These are phyloP conservation scores for Cicer cuneatum DNA, from an alignment of 306 rosid genomes.

Conservation along the genomic window DNA sequence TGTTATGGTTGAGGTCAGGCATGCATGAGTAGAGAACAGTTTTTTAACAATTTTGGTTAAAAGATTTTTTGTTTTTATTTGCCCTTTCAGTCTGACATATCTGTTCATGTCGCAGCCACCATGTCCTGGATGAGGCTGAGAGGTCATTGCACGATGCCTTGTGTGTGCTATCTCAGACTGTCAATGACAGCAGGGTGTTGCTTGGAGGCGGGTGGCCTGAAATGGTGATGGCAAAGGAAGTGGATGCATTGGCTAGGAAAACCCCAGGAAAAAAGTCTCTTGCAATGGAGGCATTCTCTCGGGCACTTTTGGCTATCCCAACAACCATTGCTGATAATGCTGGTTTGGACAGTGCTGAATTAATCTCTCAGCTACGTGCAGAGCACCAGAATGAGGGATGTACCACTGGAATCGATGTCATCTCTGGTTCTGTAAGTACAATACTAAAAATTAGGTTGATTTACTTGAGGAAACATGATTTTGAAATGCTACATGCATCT, in stretches of 20 bases:
- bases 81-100: too few species aligned
- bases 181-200: constrained; percentile 92
- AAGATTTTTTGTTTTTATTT: constrained; percentile 26
- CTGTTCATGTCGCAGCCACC: constrained; percentile 69
- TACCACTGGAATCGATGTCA: constrained; percentile 89
- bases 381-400: constrained; percentile 90
- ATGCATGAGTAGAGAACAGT: background rate
- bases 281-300: constrained; percentile 93
- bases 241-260: constrained; percentile 86
- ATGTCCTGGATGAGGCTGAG: constrained; percentile 96
- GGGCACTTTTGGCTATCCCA: constrained; percentile 88
- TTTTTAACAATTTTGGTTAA: background rate
- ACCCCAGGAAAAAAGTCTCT: constrained; percentile 98
- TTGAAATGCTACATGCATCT: background rate
- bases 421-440: constrained; percentile 86
- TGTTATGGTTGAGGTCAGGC: constrained; percentile 7
- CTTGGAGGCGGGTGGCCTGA: constrained; percentile 99
- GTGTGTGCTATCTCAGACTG: constrained; percentile 96
- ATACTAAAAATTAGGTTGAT: constrained; percentile 1
- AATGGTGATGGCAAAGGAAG: constrained; percentile 97
- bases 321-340: constrained; percentile 97
- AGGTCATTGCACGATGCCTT: constrained; percentile 97
- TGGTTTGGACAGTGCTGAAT: constrained; percentile 98
- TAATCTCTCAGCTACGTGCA: constrained; percentile 94
- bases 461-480: background rate